phyloP scores from a whole-genome alignment of 176 grass and related monocot genomes.

The Ananas comosus region DNA sequence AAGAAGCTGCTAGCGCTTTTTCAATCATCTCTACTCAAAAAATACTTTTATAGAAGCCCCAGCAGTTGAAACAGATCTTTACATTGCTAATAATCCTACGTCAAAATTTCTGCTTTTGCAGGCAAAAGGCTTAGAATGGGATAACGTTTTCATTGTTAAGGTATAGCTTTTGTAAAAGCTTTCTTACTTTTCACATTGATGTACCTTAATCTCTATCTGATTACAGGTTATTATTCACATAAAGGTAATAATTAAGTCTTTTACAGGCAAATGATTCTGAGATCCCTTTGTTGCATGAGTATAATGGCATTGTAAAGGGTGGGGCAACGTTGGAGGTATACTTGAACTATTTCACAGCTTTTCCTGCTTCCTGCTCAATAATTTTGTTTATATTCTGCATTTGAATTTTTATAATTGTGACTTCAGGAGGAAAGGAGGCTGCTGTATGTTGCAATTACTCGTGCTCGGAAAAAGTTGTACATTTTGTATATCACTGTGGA shows the following conservation, averaged over 20 bases:
- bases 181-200: too few relatives aligned
- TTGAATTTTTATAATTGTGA: slow-evolving; percentile 3
- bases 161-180: slow-evolving; percentile 31
- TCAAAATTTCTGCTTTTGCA: slow-evolving; percentile 33
- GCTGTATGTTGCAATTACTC: slow-evolving; percentile 93
- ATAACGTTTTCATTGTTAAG: slow-evolving; percentile 89
- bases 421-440: slow-evolving; percentile 87
- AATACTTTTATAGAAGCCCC: too few relatives aligned
- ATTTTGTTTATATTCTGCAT: slow-evolving; percentile 7
- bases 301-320: slow-evolving; percentile 49
- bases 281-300: slow-evolving; percentile 88
- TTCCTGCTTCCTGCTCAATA: slow-evolving; percentile 11
- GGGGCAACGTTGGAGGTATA: slow-evolving; percentile 54
- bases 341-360: slow-evolving; percentile 2
- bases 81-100: too few relatives aligned
- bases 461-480: slow-evolving; percentile 76
- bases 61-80: too few relatives aligned
- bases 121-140: slow-evolving; percentile 99
- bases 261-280: slow-evolving; percentile 81
- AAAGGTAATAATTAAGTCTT: neutral
- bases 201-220: neutral
- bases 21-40: neutral
- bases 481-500: slow-evolving; percentile 77
- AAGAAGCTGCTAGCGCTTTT: neutral
- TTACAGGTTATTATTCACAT: slow-evolving; percentile 5